A percentile compares a stretch with the other conserved stretches of the same genome.
Conservation (phyloP, 140 eudicot species). For the Erigeron philadelphicus region DNA sequence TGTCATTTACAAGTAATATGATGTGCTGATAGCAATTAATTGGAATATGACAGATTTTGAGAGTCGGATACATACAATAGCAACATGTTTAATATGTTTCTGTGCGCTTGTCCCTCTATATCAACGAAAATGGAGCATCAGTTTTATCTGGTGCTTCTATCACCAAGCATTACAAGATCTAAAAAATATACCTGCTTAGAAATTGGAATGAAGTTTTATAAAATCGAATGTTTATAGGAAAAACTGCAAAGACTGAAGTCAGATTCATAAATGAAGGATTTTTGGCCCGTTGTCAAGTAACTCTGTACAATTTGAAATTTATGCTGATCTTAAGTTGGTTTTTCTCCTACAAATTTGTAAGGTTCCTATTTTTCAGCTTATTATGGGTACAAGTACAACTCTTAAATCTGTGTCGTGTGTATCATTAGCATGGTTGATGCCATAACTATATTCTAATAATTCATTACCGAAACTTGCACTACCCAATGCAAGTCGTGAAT, state of each 20-base stretch:
- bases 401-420: too few species aligned
- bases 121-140: not conserved
- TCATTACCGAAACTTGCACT: not conserved
- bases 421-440: not conserved
- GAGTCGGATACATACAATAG: too few species aligned
- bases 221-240: too few species aligned
- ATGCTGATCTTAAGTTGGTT: not conserved
- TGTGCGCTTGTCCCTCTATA: too few species aligned
- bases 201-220: too few species aligned
- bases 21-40: too few species aligned
- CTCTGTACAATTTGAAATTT: not conserved
- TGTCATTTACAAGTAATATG: too few species aligned
- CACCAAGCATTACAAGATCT: not conserved
- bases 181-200: not conserved
- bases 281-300: not conserved
- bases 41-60: too few species aligned
- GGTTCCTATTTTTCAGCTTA: too few species aligned
- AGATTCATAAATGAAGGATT: not conserved
- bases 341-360: too few species aligned
- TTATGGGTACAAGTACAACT: too few species aligned
- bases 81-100: not conserved
- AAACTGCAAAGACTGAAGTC: not conserved
- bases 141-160: not conserved
- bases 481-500: not conserved
- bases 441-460: not conserved